Evolutionary conservation across 2,329 filamentous ascomycete genomes (phyloP), one percentile per base, ranked within the genome.

Genomic region (Drechmeria coniospora): DNA sequence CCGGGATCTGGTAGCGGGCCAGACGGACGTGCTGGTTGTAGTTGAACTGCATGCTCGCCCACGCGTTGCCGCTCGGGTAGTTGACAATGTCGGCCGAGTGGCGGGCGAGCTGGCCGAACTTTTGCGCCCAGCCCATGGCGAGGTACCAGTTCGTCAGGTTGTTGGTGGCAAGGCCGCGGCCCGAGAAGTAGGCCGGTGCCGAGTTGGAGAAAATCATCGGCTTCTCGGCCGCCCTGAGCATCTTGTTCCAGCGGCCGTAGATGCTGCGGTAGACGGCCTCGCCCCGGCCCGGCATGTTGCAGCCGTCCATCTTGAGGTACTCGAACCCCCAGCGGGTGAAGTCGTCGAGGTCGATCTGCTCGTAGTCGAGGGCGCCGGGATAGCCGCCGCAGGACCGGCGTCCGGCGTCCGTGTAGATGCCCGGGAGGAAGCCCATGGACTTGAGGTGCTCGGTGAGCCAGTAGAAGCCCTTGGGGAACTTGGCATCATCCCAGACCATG

Each of bases 31-130:
- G 44, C 31, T 54, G 56, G 20, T 48, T 48, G 32, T 63, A 64
- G 35, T 65, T 65, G 34, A 49, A 50, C 48, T 59, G 53, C 30
- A 65, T 52, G 32, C 57, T 61, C 18, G 56, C 49, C 61, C 61
- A 65, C 5, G 54, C 52, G 23, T 49, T 53, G 13, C 51, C 53
- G 11, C 52, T 42, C 10, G 47, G 47, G 34, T 59, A 63, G 2
- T 52, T 54, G 15, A 54, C 45, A 27, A 62, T 51, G 31, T 47
- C 59, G 15, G 49, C 42, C 4, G 55, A 61, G 34, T 62, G 59
- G 4, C 58, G 47, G 1, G 59, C 57, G 2, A 63, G 45, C 35
- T 62, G 53, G 1, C 57, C 56, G 23, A 46, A 54, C 2, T 35
- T 29, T 1, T 49, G 50, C 1, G 58, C 45, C 51, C 56, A 61